Evolutionary conservation across 306 rosid species (phyloP).

Genomic region (Fragaria vesca): DNA sequence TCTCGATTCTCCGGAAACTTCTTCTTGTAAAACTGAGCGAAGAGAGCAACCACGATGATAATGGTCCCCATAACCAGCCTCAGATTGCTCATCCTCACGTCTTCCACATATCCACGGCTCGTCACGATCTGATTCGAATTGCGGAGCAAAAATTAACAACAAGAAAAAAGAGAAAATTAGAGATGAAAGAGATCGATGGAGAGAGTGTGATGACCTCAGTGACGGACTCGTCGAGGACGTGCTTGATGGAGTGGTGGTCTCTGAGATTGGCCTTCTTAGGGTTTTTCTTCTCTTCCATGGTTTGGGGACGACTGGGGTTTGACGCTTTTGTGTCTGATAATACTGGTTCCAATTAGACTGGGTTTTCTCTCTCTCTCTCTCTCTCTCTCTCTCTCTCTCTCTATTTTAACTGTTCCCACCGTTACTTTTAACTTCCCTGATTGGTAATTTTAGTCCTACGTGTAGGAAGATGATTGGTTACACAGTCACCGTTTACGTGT

Average conservation of each 20-base stretch:
- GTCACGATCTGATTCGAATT: constrained; percentile 49
- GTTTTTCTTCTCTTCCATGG: constrained; percentile 32
- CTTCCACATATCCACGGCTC: constrained; percentile 74
- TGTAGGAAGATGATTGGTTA: not conserved
- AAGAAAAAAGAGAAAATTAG: not conserved
- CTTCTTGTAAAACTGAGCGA: constrained; percentile 93
- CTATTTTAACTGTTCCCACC: not conserved
- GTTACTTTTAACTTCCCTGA: not conserved
- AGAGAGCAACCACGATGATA: constrained; percentile 72
- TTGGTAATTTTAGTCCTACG: not conserved
- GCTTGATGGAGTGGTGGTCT: constrained; percentile 84
- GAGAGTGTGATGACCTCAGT: constrained; percentile 53
- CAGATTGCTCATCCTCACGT: constrained; percentile 82
- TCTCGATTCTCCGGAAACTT: constrained; percentile 88
- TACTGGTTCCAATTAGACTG: not conserved
- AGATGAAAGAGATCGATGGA: constrained; percentile 1
- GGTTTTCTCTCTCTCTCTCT: not conserved
- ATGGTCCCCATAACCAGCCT: constrained; percentile 63
- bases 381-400: not conserved
- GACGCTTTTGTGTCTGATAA: not conserved
- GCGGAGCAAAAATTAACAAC: not conserved
- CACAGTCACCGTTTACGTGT: too few relatives aligned
- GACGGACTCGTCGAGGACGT: constrained; percentile 81
- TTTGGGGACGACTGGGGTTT: constrained; percentile 7
- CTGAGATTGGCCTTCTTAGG: constrained; percentile 84